Percentiles rank a stretch among this genome's conserved stretches.
Evolutionary conservation across 1,139 yeast genomes (phyloP).

Genomic region (Zhuliangozyma parablackwelliae): DNA sequence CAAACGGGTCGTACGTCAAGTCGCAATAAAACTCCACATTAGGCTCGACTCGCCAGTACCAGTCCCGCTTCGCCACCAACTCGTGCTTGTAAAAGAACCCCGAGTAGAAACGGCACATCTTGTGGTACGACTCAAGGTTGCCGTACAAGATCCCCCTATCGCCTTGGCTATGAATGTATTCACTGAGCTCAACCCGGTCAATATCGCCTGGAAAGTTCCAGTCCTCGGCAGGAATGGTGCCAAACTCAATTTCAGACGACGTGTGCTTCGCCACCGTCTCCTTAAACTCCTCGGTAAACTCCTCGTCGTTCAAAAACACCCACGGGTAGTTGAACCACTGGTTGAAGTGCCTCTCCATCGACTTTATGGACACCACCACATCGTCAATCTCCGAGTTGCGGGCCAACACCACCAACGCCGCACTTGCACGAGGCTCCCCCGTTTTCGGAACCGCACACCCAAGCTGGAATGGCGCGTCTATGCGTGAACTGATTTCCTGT

Average conservation of each 20-base stretch:
- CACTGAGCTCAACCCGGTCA: slow-evolving; percentile 37
- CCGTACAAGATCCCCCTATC: slow-evolving; percentile 83
- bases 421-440: slow-evolving; percentile 50
- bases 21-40: slow-evolving; percentile 87
- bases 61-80: slow-evolving; percentile 60
- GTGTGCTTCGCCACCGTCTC: slow-evolving; percentile 45
- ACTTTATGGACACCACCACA: slow-evolving; percentile 62
- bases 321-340: slow-evolving; percentile 91
- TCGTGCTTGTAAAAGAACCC: slow-evolving; percentile 78
- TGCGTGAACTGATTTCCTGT: slow-evolving; percentile 22
- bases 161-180: slow-evolving; percentile 65
- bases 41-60: slow-evolving; percentile 97
- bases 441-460: slow-evolving; percentile 49
- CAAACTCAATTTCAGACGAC: slow-evolving; percentile 62
- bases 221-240: slow-evolving; percentile 54
- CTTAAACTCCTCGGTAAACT: slow-evolving; percentile 63
- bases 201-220: slow-evolving; percentile 55
- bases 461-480: slow-evolving; percentile 42
- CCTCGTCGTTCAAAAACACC: slow-evolving; percentile 77
- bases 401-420: slow-evolving; percentile 79
- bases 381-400: slow-evolving; percentile 70
- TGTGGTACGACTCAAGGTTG: slow-evolving; percentile 68
- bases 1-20: slow-evolving; percentile 83
- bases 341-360: slow-evolving; percentile 81
- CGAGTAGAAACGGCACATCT: slow-evolving; percentile 67